These are phyloP conservation scores for Bruguiera parviflora DNA, from an alignment of 345 rosid species.

Conservation along the genomic window DNA sequence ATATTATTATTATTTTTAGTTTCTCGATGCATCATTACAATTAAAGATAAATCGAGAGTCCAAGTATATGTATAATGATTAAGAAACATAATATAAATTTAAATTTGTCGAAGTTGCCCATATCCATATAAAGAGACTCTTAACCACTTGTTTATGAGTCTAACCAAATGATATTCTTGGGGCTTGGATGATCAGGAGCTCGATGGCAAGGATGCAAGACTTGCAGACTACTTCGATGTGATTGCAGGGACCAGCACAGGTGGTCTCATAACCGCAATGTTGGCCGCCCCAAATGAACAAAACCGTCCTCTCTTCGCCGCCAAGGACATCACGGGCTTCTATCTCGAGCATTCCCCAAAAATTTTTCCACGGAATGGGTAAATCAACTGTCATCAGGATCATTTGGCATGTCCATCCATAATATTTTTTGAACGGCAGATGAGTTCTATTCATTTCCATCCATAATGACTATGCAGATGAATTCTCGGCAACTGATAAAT, in stretches of 20 bases:
- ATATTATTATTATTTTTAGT: too few relatives aligned
- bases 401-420: too few relatives aligned
- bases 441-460: too few relatives aligned
- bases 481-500: neutral
- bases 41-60: too few relatives aligned
- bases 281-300: slow-evolving; percentile 13
- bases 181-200: neutral
- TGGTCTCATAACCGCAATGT: slow-evolving; percentile 25
- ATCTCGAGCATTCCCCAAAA: slow-evolving; percentile 45
- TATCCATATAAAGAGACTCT: neutral
- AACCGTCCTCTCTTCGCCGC: slow-evolving; percentile 12
- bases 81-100: too few relatives aligned
- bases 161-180: neutral
- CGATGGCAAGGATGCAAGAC: slow-evolving; percentile 16
- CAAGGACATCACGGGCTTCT: slow-evolving; percentile 17
- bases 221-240: slow-evolving; percentile 23
- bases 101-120: too few relatives aligned
- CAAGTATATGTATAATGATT: too few relatives aligned
- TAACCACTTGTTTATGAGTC: neutral
- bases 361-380: slow-evolving; percentile 53
- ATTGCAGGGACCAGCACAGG: slow-evolving; percentile 25
- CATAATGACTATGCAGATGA: too few relatives aligned
- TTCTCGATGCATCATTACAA: too few relatives aligned
- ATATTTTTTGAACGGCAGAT: too few relatives aligned
- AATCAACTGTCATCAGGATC: neutral